These are phyloP conservation scores for Hypoxylon sp. DNA, from an alignment of 2,329 filamentous ascomycete species.

Conservation along the genomic window DNA sequence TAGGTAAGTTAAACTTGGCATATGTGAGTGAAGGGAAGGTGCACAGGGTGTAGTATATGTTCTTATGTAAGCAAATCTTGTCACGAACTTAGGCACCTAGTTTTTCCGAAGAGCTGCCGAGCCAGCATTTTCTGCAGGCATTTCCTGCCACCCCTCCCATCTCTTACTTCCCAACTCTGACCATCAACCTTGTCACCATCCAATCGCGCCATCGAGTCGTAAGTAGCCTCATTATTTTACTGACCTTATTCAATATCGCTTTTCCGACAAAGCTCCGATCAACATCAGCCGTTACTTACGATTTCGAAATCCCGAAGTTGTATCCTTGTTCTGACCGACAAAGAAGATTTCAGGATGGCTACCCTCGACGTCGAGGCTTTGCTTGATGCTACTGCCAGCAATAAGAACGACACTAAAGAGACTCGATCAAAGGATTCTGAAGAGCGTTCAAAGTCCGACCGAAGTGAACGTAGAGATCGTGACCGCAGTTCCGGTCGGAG, in stretches of 20 bases:
- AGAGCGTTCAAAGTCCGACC: constrained; percentile 69
- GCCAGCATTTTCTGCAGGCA: constrained; percentile 33
- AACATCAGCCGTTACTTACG: neutral
- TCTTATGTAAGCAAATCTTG: constrained; percentile 9
- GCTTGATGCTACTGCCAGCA: constrained; percentile 85
- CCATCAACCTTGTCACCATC: constrained; percentile 22
- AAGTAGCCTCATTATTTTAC: constrained; percentile 24
- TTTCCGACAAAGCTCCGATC: constrained; percentile 6
- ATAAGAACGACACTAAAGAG: constrained; percentile 65
- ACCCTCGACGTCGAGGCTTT: constrained; percentile 87
- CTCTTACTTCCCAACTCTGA: constrained; percentile 31
- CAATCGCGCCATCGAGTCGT: constrained; percentile 25
- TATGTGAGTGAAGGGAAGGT: neutral
- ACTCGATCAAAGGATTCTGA: constrained; percentile 66
- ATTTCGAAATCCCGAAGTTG: constrained; percentile 4
- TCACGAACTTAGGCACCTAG: neutral
- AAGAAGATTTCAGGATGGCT: constrained; percentile 58
- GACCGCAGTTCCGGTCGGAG: constrained; percentile 62
- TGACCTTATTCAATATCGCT: constrained; percentile 1
- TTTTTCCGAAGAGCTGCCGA: constrained; percentile 36
- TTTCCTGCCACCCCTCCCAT: constrained; percentile 40
- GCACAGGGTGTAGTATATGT: neutral
- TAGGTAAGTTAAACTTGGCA: neutral
- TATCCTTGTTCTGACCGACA: constrained; percentile 22
- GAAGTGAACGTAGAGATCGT: constrained; percentile 64